Evolutionary conservation across 768 basidiomycete genomes (phyloP).

Genomic region (Krasilnikovozyma curviuscula): DNA sequence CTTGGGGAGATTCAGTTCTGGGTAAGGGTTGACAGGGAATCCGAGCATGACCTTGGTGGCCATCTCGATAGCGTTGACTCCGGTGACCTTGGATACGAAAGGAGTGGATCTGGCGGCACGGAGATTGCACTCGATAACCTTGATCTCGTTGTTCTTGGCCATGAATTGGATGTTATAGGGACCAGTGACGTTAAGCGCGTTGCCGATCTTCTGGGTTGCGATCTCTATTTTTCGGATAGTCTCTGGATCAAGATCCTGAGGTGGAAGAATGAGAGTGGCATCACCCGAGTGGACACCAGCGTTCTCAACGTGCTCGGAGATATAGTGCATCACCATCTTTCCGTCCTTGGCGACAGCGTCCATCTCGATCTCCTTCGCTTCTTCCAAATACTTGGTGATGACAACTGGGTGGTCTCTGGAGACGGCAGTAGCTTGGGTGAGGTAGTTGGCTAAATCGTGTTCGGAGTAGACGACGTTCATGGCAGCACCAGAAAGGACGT

Average conservation of each 20-base stretch:
- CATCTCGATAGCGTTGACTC: slow-evolving; percentile 94
- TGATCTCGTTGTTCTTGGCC: slow-evolving; percentile 99
- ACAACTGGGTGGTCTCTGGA: slow-evolving; percentile 94
- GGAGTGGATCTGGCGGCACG: slow-evolving; percentile 96
- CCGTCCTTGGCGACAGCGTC: slow-evolving; percentile 94
- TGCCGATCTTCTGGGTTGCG: slow-evolving; percentile 91
- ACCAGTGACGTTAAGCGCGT: slow-evolving; percentile 91
- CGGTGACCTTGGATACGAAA: slow-evolving; percentile 96
- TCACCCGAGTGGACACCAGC: slow-evolving; percentile 98
- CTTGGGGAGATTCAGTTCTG: slow-evolving; percentile 60
- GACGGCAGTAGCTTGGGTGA: slow-evolving; percentile 86
- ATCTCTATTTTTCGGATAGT: slow-evolving; percentile 92
- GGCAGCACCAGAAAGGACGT: slow-evolving; percentile 96
- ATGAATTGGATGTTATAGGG: slow-evolving; percentile 99
- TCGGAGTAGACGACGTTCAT: slow-evolving; percentile 97
- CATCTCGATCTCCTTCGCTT: slow-evolving; percentile 99
- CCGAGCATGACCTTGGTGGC: slow-evolving; percentile 97
- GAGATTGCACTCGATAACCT: slow-evolving; percentile 98
- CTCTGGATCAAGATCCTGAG: slow-evolving; percentile 91
- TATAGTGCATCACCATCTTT: slow-evolving; percentile 98
- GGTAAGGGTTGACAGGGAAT: slow-evolving; percentile 73
- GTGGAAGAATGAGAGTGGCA: slow-evolving; percentile 91
- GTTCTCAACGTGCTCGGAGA: slow-evolving; percentile 98
- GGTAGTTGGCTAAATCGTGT: slow-evolving; percentile 76
- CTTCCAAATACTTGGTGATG: slow-evolving; percentile 97